Percentiles rank a stretch among this genome's conserved stretches.
Conservation (phyloP, 2,329 filamentous ascomycete species). For the Clonostachys rhizophaga region DNA sequence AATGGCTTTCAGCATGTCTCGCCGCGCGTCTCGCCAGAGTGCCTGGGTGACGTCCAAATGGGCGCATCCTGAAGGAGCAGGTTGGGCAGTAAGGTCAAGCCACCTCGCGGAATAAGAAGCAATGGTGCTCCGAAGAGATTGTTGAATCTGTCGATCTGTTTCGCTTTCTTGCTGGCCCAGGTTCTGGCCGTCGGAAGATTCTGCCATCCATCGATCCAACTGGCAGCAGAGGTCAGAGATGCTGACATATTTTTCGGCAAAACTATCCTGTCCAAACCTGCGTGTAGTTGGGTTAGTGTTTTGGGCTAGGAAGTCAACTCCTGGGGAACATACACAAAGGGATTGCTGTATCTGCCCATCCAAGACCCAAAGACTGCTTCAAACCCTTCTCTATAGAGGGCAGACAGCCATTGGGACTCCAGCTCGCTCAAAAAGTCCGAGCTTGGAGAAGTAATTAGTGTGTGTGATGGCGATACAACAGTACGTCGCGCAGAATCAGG, state of each 20-base stretch:
- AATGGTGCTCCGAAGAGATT: constrained; percentile 16
- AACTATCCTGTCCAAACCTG: constrained; percentile 10
- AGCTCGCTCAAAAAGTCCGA: constrained; percentile 2
- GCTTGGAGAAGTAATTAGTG: background rate
- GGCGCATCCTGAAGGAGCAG: too few relatives aligned
- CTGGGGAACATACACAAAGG: constrained; percentile 26
- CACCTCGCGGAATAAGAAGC: constrained; percentile 19
- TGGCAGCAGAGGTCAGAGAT: constrained; percentile 19
- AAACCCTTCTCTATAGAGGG: constrained; percentile 26
- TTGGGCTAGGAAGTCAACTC: constrained; percentile 4
- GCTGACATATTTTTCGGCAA: constrained; percentile 19
- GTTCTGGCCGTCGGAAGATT: too few relatives aligned
- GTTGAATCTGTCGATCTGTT: constrained; percentile 11
- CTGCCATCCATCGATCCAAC: constrained; percentile 26
- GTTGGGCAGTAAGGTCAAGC: constrained; percentile 14
- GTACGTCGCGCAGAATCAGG: too few relatives aligned
- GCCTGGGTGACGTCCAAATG: constrained; percentile 6
- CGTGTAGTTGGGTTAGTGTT: too few relatives aligned
- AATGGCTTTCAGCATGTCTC: constrained; percentile 30
- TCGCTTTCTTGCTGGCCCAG: too few relatives aligned
- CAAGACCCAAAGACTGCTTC: constrained; percentile 34
- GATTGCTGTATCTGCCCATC: constrained; percentile 33
- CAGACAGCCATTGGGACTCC: constrained; percentile 15
- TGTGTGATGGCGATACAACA: background rate
- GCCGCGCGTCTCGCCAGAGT: constrained; percentile 26